phyloP scores from a whole-genome alignment of 73 alveolate genomes.

The Paramecium tetraurelia region DNA sequence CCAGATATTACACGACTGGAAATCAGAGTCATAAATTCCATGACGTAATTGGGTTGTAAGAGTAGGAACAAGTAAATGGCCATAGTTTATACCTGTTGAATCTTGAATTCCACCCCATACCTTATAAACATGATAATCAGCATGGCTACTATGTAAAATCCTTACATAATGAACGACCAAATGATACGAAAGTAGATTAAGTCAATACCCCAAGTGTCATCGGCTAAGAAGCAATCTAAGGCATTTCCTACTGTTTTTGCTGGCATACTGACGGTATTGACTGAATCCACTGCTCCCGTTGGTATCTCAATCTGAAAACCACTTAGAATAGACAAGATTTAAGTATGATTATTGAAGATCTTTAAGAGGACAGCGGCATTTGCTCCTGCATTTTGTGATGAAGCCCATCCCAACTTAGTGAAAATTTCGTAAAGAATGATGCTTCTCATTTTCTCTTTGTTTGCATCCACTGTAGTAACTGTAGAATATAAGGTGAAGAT shows the following conservation, averaged over 20 bases:
- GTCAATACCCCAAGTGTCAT: slow-evolving; percentile 2
- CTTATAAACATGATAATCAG: not conserved
- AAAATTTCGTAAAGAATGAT: not conserved
- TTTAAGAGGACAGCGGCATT: slow-evolving; percentile 6
- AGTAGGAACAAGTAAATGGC: not conserved
- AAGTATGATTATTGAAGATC: not conserved
- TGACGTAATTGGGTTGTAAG: not conserved
- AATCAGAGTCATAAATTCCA: slow-evolving; percentile 20
- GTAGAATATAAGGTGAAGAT: slow-evolving; percentile 18
- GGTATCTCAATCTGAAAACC: slow-evolving; percentile 14
- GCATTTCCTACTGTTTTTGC: slow-evolving; percentile 44
- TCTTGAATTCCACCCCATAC: not conserved
- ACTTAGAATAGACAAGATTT: not conserved
- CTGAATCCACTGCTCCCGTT: not conserved
- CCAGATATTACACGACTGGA: slow-evolving; percentile 27
- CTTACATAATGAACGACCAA: slow-evolving; percentile 38
- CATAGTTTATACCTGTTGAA: not conserved
- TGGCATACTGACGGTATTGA: slow-evolving; percentile 49
- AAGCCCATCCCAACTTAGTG: not conserved
- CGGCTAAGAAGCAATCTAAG: slow-evolving; percentile 13
- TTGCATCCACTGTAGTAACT: not conserved
- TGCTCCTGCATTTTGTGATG: not conserved
- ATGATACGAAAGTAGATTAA: slow-evolving; percentile 18
- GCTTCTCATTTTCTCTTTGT: not conserved
- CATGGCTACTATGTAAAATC: not conserved